Base-by-base conservation (phyloP, 495 filamentous ascomycete species). In the Sordaria brevicollis region DNA sequence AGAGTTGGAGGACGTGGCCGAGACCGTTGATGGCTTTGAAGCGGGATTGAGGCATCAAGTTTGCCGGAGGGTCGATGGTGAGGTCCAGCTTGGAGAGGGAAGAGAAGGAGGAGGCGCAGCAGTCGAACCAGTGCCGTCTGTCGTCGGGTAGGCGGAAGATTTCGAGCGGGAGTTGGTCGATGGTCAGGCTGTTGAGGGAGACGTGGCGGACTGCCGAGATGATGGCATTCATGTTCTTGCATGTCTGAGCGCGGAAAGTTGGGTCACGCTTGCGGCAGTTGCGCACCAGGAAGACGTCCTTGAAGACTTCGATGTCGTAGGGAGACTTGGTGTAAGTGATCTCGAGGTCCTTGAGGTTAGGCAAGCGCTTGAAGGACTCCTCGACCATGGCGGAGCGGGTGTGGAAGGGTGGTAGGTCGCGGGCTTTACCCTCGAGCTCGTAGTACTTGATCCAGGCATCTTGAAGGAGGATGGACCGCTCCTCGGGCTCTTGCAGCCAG, bases 121-220 rank as follows among this genome's bases (percentile, higher is more conserved):
- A 80, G 73, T 79, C 78, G 70, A 79, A 81, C 82, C 82, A 84
- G 69, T 81, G 80, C 4, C 67, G 74, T 13, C 81, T 78, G 70
- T 82, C 79, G 41, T 72, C 74, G 35, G 76, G 67, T 49, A 77
- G 34, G 34, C 79, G 76, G 69, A 84, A 83, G 35, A 83, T 68
- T 66, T 82, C 82, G 37, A 85, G 80, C 25, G 83, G 83, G 19
- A 85, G 77, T 19, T 81, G 81, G 71, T 83, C 81, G 69, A 83
- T 79, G 67, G 77, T 78, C 38, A 85, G 78, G 6, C 79, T 78
- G 21, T 71, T 67, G n/a, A 84, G 74, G 29, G 69, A 75, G 54
- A 76, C 71, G 62, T 82, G 80, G 34, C 79, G 77, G 41, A 83
- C 69, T 31, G 82, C 82, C 65, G 76, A 79, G 68, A 84, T 77